Evolutionary conservation across 2,329 filamentous ascomycete species (phyloP).

Genomic region (Achaetomium macrosporum): DNA sequence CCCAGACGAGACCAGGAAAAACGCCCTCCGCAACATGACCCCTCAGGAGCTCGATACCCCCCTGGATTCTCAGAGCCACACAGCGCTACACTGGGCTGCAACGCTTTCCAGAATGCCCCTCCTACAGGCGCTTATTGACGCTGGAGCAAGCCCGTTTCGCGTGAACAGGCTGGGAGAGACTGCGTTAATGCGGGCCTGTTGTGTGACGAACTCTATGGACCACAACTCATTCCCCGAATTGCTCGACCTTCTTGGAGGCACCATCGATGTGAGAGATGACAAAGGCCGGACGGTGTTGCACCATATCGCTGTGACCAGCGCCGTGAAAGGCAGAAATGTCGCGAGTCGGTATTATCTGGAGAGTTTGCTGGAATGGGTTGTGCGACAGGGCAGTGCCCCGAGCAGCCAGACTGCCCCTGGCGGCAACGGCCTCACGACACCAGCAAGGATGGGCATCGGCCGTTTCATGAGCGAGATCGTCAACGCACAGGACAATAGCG

Average conservation of each 20-base stretch:
- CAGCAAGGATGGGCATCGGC: slow-evolving; percentile 74
- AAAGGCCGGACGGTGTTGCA: slow-evolving; percentile 89
- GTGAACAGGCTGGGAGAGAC: slow-evolving; percentile 89
- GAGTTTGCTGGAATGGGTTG: slow-evolving; percentile 87
- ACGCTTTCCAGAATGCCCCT: slow-evolving; percentile 82
- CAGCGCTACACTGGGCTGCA: slow-evolving; percentile 91
- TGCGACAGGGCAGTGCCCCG: slow-evolving; percentile 61
- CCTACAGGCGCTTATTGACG: slow-evolving; percentile 71
- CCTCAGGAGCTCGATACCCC: slow-evolving; percentile 84
- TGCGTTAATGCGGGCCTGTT: slow-evolving; percentile 84
- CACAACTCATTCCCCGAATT: slow-evolving; percentile 85
- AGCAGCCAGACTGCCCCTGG: slow-evolving; percentile 35
- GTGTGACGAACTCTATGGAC: slow-evolving; percentile 91
- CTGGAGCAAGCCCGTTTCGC: slow-evolving; percentile 80
- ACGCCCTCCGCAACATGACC: slow-evolving; percentile 68
- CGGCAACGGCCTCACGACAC: slow-evolving; percentile 21
- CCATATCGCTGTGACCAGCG: slow-evolving; percentile 92
- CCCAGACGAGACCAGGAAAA: slow-evolving; percentile 63
- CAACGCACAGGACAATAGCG: slow-evolving; percentile 87
- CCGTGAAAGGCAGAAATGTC: slow-evolving; percentile 85
- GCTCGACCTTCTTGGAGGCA: slow-evolving; percentile 79
- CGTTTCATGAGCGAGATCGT: slow-evolving; percentile 97
- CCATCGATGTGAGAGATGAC: slow-evolving; percentile 84
- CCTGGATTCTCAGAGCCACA: slow-evolving; percentile 83
- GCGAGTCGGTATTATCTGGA: slow-evolving; percentile 96